Evolutionary conservation across 148 eudicot species (phyloP), one percentile per base, ranked within the genome.

Genomic region (Vaccinium darrowii): DNA sequence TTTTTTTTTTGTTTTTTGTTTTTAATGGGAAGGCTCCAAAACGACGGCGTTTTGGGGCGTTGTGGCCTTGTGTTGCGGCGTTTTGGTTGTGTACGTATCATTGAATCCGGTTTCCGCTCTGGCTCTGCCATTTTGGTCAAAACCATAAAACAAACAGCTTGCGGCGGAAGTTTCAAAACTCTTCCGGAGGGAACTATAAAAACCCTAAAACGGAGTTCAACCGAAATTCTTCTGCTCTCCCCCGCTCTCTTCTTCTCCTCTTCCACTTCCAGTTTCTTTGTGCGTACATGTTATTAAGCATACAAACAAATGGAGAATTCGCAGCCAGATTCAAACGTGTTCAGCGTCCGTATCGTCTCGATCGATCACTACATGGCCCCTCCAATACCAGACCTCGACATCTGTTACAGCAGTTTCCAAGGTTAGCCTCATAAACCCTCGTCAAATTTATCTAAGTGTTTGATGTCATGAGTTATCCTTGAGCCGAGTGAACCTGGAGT

Each of bases 311-410:
- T 87, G 93, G 95, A 78, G 76, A 86, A 80, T 52, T 87, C 93
- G 39, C 92, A 91, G 82, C 83, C 80, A 1, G 57, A 76, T 85
- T 88, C 94, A 0, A 87, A 89, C 7, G 47, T 92, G 0, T 94
- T 96, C 87, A 96, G 99, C 67, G 88, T 93, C 63, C 94, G 98
- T 80, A 92, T 96, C 19, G 99, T 96, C 11, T 91, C 98, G 2
- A 92, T 94, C 67, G 99, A 96, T 83, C 90, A 92, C 76, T 93
- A 96, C 89, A 92, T 91, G 94, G 80, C 98, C 53, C 91, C 98
- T 88, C 99, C 98, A 0, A 89, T 95, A 18, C 90, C 95, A 1
- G 92, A 88, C 83, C 65, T 93, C 57, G 97, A 93, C 86, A 85
- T 96, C 25, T 90, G 83, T 27, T 95, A 94, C 89, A 97, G 98